phyloP scores from a whole-genome alignment of 2,329 filamentous ascomycete species.

The Bipolaris victoriae region DNA sequence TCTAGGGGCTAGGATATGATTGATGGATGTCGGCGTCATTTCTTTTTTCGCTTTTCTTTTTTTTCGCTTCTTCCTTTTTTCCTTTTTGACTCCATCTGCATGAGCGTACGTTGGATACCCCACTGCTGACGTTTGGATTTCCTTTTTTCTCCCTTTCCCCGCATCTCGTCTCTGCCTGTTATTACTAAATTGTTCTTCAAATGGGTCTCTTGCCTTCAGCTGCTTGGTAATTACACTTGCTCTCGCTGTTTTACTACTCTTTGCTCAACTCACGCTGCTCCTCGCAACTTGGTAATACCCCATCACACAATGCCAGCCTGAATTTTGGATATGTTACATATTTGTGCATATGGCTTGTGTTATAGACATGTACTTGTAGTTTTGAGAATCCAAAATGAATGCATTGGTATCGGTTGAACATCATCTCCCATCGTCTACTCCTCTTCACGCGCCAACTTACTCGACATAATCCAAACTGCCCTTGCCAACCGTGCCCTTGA shows the following conservation, averaged over 20 bases:
- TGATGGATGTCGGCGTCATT: not conserved
- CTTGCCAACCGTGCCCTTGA: constrained; percentile 57
- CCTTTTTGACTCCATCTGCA: constrained; percentile 1
- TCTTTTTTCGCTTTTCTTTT: not conserved
- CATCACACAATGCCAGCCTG: not conserved
- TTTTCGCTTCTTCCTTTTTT: not conserved
- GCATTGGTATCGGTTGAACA: constrained; percentile 10
- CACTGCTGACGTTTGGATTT: not conserved
- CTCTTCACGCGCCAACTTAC: constrained; percentile 23
- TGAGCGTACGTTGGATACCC: constrained; percentile 10
- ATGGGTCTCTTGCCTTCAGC: not conserved
- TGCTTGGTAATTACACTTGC: not conserved
- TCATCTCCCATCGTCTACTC: not conserved
- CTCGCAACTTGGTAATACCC: not conserved
- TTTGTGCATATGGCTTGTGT: not conserved
- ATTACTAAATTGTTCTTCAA: not conserved
- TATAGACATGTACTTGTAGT: not conserved
- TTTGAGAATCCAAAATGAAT: not conserved
- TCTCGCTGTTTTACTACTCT: not conserved
- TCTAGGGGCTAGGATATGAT: not conserved
- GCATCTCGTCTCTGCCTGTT: not conserved
- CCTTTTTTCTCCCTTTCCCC: not conserved
- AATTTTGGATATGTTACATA: not conserved
- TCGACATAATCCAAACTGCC: constrained; percentile 59
- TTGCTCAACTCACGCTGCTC: not conserved